Conservation (phyloP, 75 land plant genomes). For the Selaginella tamariscina region DNA sequence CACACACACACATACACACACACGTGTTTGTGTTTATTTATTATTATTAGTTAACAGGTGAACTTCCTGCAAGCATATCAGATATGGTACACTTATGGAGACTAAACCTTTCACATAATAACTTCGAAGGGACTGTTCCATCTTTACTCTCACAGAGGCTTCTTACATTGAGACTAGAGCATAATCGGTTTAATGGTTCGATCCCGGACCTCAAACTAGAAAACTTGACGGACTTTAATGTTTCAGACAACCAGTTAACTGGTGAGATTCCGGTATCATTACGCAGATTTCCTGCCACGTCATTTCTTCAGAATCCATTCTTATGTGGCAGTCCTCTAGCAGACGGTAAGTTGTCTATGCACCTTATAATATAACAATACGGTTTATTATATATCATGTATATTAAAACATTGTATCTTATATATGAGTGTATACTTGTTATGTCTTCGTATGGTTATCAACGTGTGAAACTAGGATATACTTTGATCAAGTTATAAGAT, state of each 20-base stretch:
- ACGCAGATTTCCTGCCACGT: slow-evolving; percentile 9
- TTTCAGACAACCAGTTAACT: slow-evolving; percentile 27
- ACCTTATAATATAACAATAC: too few species aligned
- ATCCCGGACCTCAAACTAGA: slow-evolving; percentile 38
- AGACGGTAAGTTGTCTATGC: too few species aligned
- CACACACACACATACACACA: too few species aligned
- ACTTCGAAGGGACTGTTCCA: slow-evolving; percentile 43
- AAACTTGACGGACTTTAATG: slow-evolving; percentile 30
- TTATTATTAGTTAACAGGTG: slow-evolving; percentile 48
- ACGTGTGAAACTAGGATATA: too few species aligned
- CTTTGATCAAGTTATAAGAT: too few species aligned
- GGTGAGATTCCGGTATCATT: slow-evolving; percentile 42
- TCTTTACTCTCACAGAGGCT: slow-evolving; percentile 22
- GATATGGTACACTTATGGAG: slow-evolving; percentile 27
- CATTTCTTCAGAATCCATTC: slow-evolving; percentile 37
- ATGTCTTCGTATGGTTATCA: too few species aligned
- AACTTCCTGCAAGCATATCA: slow-evolving; percentile 36
- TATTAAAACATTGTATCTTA: too few species aligned
- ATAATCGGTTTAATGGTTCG: slow-evolving; percentile 37
- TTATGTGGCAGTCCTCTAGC: slow-evolving; percentile 54
- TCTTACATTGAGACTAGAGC: slow-evolving; percentile 25
- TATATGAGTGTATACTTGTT: too few species aligned
- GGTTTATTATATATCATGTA: too few species aligned
- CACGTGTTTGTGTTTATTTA: too few species aligned
- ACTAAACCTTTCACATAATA: slow-evolving; percentile 33